Conservation (phyloP, 805 yeast species). For the Wickerhamomyces rabaulensis region DNA sequence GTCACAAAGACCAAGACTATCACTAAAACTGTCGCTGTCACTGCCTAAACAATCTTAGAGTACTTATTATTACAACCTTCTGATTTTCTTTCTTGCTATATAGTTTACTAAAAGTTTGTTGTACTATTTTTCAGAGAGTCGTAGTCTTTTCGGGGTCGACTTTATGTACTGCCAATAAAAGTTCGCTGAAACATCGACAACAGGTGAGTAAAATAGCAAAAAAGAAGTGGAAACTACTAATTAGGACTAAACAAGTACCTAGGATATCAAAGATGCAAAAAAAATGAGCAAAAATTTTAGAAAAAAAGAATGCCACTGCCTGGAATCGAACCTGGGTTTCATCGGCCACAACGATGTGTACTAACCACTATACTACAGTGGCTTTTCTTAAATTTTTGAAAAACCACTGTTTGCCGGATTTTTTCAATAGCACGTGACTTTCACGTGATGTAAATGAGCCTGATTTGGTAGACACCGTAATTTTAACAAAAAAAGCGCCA, state of each 20-base stretch:
- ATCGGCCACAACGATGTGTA: constrained; percentile 71
- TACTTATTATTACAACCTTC: too few relatives aligned
- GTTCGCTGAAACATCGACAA: too few relatives aligned
- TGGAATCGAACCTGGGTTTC: constrained; percentile 73
- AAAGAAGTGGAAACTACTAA: too few relatives aligned
- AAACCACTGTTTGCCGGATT: too few relatives aligned
- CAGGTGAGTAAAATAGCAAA: too few relatives aligned
- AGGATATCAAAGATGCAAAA: too few relatives aligned
- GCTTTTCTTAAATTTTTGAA: constrained; percentile 15
- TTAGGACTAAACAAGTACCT: too few relatives aligned
- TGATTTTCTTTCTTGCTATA: neutral
- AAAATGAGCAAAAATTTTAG: neutral
- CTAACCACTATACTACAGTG: constrained; percentile 60
- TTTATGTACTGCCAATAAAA: neutral
- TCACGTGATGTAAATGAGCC: too few relatives aligned
- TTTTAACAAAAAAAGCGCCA: constrained; percentile 7
- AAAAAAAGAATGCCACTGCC: constrained; percentile 51
- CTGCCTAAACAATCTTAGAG: neutral
- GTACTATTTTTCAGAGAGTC: neutral
- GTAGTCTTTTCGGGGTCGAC: too few relatives aligned
- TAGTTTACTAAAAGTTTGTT: neutral
- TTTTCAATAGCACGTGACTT: too few relatives aligned
- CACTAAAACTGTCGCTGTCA: constrained; percentile 5
- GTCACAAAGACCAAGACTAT: constrained; percentile 9
- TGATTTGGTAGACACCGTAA: too few relatives aligned